Evolutionary conservation across 129 eudicot genomes (phyloP).

Genomic region (Arctium lappa): DNA sequence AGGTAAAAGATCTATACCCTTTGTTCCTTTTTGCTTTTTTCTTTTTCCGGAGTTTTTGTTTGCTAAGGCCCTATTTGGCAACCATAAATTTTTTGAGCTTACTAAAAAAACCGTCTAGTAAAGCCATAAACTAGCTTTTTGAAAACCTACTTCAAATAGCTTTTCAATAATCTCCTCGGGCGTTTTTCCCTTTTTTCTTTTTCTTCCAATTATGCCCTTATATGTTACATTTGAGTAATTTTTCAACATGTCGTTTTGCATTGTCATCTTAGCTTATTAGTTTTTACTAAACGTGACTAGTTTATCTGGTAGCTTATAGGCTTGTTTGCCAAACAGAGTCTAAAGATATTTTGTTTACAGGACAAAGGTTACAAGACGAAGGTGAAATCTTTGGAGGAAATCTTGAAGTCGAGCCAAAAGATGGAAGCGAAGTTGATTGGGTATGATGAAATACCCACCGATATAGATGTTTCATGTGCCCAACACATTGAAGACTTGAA

Average conservation of each 20-base stretch:
- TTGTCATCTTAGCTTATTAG: not conserved
- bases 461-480: slow-evolving; percentile 19
- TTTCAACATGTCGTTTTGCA: not conserved
- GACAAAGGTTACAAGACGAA: slow-evolving; percentile 65
- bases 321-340: not conserved
- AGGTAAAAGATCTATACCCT: slow-evolving; percentile 41
- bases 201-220: not conserved
- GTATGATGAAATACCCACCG: slow-evolving; percentile 53
- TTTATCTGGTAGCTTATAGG: not conserved
- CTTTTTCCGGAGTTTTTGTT: not conserved
- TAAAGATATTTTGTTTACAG: slow-evolving; percentile 36
- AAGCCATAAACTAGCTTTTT: not conserved
- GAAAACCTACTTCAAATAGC: not conserved
- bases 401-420: slow-evolving; percentile 41
- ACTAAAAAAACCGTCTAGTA: not conserved
- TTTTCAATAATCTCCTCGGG: not conserved
- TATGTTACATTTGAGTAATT: not conserved
- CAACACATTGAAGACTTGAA: slow-evolving; percentile 18
- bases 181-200: not conserved
- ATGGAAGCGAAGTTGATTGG: slow-evolving; percentile 76
- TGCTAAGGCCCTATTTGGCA: not conserved
- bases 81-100: not conserved
- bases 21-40: not conserved
- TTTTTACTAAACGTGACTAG: not conserved
- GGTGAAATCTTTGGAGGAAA: slow-evolving; percentile 60